Percentiles rank a stretch among this genome's conserved stretches.
Evolutionary conservation across 2,329 filamentous ascomycete genomes (phyloP).

Genomic region (Phaeosphaeria sp.): DNA sequence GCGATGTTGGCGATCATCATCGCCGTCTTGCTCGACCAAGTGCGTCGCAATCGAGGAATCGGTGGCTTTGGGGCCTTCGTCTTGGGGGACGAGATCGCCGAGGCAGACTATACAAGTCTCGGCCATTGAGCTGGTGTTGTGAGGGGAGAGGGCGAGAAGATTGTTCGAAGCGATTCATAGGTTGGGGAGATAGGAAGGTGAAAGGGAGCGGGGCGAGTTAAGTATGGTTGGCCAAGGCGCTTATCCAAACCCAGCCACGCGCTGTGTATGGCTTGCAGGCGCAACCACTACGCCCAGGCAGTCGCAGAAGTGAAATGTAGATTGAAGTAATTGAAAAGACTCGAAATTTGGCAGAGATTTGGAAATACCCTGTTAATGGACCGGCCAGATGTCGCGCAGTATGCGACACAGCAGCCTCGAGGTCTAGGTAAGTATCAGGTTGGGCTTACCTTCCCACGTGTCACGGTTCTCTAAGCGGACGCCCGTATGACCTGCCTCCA

Average conservation of each 20-base stretch:
- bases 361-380: background rate
- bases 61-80: conserved; percentile 50
- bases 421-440: background rate
- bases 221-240: conserved; percentile 16
- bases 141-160: conserved; percentile 25
- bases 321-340: background rate
- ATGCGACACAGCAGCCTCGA: conserved; percentile 6
- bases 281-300: conserved; percentile 15
- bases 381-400: conserved; percentile 6
- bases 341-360: background rate
- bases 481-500: conserved; percentile 41
- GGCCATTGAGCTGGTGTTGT: conserved; percentile 57
- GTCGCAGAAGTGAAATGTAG: conserved; percentile 8
- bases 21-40: conserved; percentile 22
- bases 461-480: conserved; percentile 28
- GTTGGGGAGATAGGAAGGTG: conserved; percentile 39
- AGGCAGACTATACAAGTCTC: conserved; percentile 76
- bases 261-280: background rate
- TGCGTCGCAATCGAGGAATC: conserved; percentile 31
- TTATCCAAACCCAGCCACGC: conserved; percentile 26
- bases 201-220: conserved; percentile 35
- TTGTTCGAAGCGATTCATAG: conserved; percentile 42
- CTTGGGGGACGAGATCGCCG: conserved; percentile 69
- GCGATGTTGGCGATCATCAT: conserved; percentile 20
- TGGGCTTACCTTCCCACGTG: conserved; percentile 43